These are phyloP conservation scores for Zygosaccharomyces sapae DNA, from an alignment of 1,139 yeast species.

Conservation along the genomic window DNA sequence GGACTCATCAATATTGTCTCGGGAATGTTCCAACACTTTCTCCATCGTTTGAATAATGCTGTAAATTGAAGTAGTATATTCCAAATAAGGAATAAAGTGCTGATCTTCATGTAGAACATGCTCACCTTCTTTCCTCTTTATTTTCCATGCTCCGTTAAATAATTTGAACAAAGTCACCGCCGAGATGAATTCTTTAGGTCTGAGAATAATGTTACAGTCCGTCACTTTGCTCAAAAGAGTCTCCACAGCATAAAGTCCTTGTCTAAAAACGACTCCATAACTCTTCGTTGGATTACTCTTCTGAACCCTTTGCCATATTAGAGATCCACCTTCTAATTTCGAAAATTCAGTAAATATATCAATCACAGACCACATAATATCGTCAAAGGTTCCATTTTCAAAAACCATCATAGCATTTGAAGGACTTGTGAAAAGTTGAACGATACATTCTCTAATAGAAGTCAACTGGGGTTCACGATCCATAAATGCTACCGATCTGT, in stretches of 20 bases:
- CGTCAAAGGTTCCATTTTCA: slow-evolving; percentile 39
- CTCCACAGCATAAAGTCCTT: slow-evolving; percentile 52
- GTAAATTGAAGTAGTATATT: slow-evolving; percentile 47
- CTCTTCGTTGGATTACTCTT: slow-evolving; percentile 67
- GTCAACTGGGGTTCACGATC: slow-evolving; percentile 68
- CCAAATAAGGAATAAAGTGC: slow-evolving; percentile 47
- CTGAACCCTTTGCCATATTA: slow-evolving; percentile 52
- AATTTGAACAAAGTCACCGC: slow-evolving; percentile 44
- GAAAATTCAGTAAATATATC: slow-evolving; percentile 44
- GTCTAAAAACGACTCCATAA: slow-evolving; percentile 63
- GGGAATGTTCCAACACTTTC: slow-evolving; percentile 35
- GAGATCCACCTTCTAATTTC: slow-evolving; percentile 40
- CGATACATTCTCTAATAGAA: slow-evolving; percentile 49
- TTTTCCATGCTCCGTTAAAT: slow-evolving; percentile 56
- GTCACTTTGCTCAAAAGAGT: slow-evolving; percentile 43
- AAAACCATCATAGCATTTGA: slow-evolving; percentile 47
- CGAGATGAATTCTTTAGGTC: slow-evolving; percentile 39
- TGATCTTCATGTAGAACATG: slow-evolving; percentile 59
- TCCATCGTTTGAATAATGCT: slow-evolving; percentile 46
- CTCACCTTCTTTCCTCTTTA: slow-evolving; percentile 59
- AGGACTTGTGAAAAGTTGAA: slow-evolving; percentile 66
- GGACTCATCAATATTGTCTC: slow-evolving; percentile 24
- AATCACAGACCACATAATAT: slow-evolving; percentile 47
- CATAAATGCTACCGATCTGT: slow-evolving; percentile 44
- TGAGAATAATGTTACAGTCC: slow-evolving; percentile 32